Percentiles rank a stretch among this genome's conserved stretches.
Evolutionary conservation across 75 land plant species (phyloP).

Genomic region (Pinus albicaulis): DNA sequence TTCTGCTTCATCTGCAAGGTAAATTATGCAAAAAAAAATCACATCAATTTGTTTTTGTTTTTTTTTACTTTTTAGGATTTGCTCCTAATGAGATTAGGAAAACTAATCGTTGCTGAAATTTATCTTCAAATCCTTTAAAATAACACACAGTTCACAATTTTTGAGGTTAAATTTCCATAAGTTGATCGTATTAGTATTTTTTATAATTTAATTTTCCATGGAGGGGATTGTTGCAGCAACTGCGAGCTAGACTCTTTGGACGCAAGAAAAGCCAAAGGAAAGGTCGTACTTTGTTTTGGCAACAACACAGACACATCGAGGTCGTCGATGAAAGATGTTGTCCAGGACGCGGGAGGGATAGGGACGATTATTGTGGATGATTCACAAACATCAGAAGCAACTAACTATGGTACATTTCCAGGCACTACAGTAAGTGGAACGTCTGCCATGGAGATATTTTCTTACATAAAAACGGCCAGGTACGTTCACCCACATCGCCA

Average conservation of each 20-base stretch:
- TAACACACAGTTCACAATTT: too few relatives aligned
- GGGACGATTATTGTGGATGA: conserved; percentile 58
- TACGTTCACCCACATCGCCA: neutral
- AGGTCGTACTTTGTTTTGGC: conserved; percentile 61
- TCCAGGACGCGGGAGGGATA: conserved; percentile 50
- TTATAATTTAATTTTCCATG: too few relatives aligned
- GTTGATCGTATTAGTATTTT: too few relatives aligned
- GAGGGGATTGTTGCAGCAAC: conserved; percentile 18
- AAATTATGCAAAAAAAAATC: neutral
- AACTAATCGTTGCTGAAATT: neutral
- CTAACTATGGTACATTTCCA: conserved; percentile 34
- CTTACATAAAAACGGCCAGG: conserved; percentile 64
- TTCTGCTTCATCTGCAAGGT: conserved; percentile 34
- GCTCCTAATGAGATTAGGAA: neutral
- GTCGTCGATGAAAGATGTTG: conserved; percentile 14
- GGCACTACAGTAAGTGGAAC: conserved; percentile 24
- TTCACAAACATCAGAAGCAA: conserved; percentile 12
- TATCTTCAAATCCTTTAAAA: neutral
- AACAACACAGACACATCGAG: neutral
- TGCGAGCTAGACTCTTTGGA: conserved; percentile 51
- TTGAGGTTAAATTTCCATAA: too few relatives aligned
- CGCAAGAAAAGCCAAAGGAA: conserved; percentile 43
- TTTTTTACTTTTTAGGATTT: neutral
- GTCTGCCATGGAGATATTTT: conserved; percentile 26
- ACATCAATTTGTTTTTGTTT: too few relatives aligned